phyloP scores from a whole-genome alignment of 1,284 basidiomycete species.

The Apiotrichum porosum region DNA sequence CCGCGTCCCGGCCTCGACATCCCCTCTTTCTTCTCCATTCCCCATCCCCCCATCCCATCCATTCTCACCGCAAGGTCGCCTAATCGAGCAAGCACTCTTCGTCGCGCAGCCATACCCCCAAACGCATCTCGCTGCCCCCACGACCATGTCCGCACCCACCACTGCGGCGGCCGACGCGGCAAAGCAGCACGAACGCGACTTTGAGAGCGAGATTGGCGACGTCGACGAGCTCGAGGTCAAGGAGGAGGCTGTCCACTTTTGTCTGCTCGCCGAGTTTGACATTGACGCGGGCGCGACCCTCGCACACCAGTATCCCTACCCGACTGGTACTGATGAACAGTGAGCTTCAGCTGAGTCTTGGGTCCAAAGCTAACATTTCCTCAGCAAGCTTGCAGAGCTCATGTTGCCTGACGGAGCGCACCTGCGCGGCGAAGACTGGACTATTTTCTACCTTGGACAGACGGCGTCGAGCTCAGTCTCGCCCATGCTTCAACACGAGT shows the following conservation, averaged over 20 bases:
- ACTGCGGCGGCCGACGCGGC: not conserved
- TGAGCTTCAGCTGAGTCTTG: too few species aligned
- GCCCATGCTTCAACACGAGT: conserved; percentile 60
- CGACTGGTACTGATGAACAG: conserved; percentile 87
- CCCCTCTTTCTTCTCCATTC: not conserved
- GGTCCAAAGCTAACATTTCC: not conserved
- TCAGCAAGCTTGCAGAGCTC: conserved; percentile 84
- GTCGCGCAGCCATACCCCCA: too few species aligned
- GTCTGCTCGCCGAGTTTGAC: conserved; percentile 91
- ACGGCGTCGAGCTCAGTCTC: conserved; percentile 78
- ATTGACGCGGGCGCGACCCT: conserved; percentile 86
- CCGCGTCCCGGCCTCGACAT: not conserved
- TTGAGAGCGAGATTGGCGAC: conserved; percentile 18
- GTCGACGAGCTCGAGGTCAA: conserved; percentile 8
- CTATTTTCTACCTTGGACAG: conserved; percentile 95
- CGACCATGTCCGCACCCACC: not conserved
- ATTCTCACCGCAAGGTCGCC: not conserved
- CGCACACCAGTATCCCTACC: conserved; percentile 89
- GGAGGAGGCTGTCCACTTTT: conserved; percentile 76
- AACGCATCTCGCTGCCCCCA: too few species aligned
- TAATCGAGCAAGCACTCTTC: too few species aligned
- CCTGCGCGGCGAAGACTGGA: conserved; percentile 92
- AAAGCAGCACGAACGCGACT: conserved; percentile 15
- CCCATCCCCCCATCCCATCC: not conserved
- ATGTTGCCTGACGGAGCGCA: conserved; percentile 99